Evolutionary conservation across 108 stramenopile genomes (phyloP).

Genomic region (Conticribra weissflogii): DNA sequence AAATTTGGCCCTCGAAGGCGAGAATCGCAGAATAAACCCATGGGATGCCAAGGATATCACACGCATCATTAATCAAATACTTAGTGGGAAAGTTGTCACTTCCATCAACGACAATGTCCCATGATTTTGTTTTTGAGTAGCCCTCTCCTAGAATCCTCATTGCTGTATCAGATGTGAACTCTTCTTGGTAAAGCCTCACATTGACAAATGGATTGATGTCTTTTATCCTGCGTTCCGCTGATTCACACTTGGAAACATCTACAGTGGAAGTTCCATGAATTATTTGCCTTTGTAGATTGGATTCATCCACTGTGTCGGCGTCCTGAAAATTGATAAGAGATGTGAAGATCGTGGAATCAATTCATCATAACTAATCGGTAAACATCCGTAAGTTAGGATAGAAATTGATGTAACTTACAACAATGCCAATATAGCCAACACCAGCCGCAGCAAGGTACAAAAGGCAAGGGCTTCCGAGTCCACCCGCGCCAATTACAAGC

Average conservation of each 20-base stretch:
- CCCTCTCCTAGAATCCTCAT: constrained; percentile 64
- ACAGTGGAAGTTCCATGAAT: constrained; percentile 88
- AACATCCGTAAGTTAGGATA: too few relatives aligned
- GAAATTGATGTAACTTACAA: constrained; percentile 39
- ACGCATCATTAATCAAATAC: constrained; percentile 95
- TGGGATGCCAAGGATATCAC: constrained; percentile 78
- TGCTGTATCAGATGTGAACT: constrained; percentile 82
- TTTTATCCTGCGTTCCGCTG: constrained; percentile 65
- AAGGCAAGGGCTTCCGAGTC: constrained; percentile 89
- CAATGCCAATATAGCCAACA: constrained; percentile 88
- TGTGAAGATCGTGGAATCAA: neutral
- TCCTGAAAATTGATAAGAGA: constrained; percentile 33
- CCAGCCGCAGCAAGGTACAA: constrained; percentile 97
- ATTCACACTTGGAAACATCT: constrained; percentile 82
- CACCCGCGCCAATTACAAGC: constrained; percentile 94
- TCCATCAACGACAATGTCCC: constrained; percentile 92
- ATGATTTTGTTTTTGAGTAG: constrained; percentile 45
- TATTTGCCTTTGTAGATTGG: constrained; percentile 96
- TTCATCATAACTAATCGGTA: too few relatives aligned
- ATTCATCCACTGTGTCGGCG: constrained; percentile 91
- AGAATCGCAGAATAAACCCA: constrained; percentile 93
- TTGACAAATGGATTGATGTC: constrained; percentile 88
- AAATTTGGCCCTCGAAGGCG: constrained; percentile 93
- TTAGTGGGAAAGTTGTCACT: constrained; percentile 97
- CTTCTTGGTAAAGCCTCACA: constrained; percentile 71